phyloP scores from a whole-genome alignment of 2,329 filamentous ascomycete species.

The Xylaria sp. region DNA sequence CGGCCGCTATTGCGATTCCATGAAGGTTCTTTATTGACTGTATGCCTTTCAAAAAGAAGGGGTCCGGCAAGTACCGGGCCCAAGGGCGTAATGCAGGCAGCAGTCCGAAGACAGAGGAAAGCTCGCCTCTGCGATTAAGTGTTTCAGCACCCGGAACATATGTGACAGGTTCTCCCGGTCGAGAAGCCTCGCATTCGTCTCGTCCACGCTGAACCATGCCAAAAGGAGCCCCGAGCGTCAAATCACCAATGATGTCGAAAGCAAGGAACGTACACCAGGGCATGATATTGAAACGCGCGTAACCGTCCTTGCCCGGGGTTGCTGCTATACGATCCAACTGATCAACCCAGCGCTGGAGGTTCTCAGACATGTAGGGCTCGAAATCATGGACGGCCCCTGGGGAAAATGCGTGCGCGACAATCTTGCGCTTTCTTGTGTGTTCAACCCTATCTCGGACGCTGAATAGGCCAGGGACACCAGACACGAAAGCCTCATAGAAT shows the following conservation, averaged over 20 bases:
- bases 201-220: constrained; percentile 24
- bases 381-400: constrained; percentile 25
- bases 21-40: constrained; percentile 17
- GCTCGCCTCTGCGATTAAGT: constrained; percentile 23
- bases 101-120: constrained; percentile 16
- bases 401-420: constrained; percentile 24
- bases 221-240: constrained; percentile 23
- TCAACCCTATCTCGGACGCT: constrained; percentile 19
- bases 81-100: constrained; percentile 24
- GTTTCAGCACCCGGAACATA: constrained; percentile 24
- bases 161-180: not conserved
- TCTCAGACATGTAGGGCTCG: constrained; percentile 25
- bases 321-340: constrained; percentile 18
- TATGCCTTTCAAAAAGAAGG: constrained; percentile 22
- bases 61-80: constrained; percentile 22
- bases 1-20: constrained; percentile 16
- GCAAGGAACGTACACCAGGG: constrained; percentile 25
- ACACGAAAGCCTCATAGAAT: constrained; percentile 25
- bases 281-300: constrained; percentile 19
- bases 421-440: constrained; percentile 24
- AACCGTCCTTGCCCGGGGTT: constrained; percentile 8
- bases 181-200: constrained; percentile 19
- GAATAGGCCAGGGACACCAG: constrained; percentile 21
- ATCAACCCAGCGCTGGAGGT: constrained; percentile 22
- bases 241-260: constrained; percentile 26